phyloP scores from a whole-genome alignment of 2,329 filamentous ascomycete genomes.

The Colletotrichum eleusines region DNA sequence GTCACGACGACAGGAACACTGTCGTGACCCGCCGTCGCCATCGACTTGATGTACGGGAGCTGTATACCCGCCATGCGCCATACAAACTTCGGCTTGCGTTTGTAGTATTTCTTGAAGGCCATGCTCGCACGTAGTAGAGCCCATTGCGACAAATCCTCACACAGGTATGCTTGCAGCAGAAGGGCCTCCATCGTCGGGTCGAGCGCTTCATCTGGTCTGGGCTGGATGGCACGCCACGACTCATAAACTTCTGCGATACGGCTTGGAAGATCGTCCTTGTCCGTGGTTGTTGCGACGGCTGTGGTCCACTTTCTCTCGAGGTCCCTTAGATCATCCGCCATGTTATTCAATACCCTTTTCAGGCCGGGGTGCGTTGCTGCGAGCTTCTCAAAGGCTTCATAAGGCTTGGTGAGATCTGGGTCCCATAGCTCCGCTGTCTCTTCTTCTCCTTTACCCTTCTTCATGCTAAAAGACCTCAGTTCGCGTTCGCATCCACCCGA shows the following conservation, averaged over 20 bases:
- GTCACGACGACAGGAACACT: slow-evolving; percentile 50
- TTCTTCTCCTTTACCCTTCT: background rate
- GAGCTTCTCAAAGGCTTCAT: slow-evolving; percentile 51
- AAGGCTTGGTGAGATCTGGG: slow-evolving; percentile 51
- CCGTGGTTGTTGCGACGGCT: background rate
- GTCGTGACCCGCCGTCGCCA: slow-evolving; percentile 40
- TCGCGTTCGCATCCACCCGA: background rate
- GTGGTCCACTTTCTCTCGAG: slow-evolving; percentile 51
- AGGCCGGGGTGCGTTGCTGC: slow-evolving; percentile 46
- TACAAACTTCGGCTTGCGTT: slow-evolving; percentile 48
- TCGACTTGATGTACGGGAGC: slow-evolving; percentile 61
- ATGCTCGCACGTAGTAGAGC: slow-evolving; percentile 63
- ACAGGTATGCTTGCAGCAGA: slow-evolving; percentile 47
- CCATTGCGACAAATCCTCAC: slow-evolving; percentile 52
- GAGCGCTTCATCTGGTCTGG: slow-evolving; percentile 42
- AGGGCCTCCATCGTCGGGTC: slow-evolving; percentile 44
- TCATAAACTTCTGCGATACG: slow-evolving; percentile 54
- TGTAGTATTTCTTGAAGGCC: slow-evolving; percentile 57
- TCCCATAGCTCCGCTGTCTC: slow-evolving; percentile 50
- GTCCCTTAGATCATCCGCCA: slow-evolving; percentile 51
- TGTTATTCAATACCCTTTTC: slow-evolving; percentile 48
- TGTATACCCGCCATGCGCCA: slow-evolving; percentile 64
- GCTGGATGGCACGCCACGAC: slow-evolving; percentile 57
- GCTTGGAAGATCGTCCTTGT: slow-evolving; percentile 43
- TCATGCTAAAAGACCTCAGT: background rate